Base-by-base conservation (phyloP, 2,329 filamentous ascomycete species). In the Magnaporthales sp. region DNA sequence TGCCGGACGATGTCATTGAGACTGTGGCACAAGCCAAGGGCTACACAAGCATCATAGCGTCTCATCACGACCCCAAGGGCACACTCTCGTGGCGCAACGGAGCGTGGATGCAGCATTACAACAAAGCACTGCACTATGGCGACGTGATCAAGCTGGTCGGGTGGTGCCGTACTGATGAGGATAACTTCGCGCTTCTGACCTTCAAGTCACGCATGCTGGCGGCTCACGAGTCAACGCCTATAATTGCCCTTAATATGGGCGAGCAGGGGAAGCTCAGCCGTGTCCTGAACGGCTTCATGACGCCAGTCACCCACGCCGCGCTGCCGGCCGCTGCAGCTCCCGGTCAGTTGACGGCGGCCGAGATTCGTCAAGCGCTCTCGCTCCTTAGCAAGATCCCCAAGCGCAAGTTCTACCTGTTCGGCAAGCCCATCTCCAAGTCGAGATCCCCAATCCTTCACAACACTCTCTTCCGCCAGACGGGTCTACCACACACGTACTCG, bases 191-290 rank as follows among this genome's bases (percentile, higher is more conserved):
- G 56, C 84, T 98, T 31, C 87, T 88, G 56, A 86, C 86, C 63
- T 99, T 99, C 85, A 93, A 91, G 80, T 79, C 83, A 26, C 89
- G 86, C 80, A 93, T 93, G 78, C 81, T 86, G 51, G 81, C 84
- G 27, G 85, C 91, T 1, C 90, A 96, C 74, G 83, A 90, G 22
- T 54, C 29, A 66, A 87, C 88, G n/a, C 94, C 93, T 0, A 80
- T 99, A 66, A 97, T 99, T 71, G 92, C 91, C 1, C 90, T 99
- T 75, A 99, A 99, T 78, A 98, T 99, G 94, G 93, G 94, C 31
- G 82, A 87, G 63, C 81, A 86, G 29, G 95, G 95, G 63, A 95
- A 97, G 79, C 84, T 97, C 58, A 97, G 92, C 73, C 89, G 95
- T 38, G 89, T 99, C 61, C 81, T 96, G 67, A 99, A 99, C 77